Base-by-base conservation (phyloP, 2,329 filamentous ascomycete genomes). In the Karstenula rhodostoma region DNA sequence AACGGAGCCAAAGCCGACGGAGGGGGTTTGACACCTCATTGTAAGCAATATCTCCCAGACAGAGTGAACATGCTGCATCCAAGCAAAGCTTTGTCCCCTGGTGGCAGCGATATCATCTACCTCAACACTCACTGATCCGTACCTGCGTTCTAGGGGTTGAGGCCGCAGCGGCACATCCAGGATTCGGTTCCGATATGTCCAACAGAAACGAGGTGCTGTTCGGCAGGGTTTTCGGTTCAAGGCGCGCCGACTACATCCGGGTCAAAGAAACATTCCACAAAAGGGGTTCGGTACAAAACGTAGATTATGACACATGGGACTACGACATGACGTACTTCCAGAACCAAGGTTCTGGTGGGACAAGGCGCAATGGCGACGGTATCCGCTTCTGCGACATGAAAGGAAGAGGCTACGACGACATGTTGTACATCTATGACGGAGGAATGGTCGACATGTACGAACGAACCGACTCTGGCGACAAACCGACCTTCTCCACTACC, bases 371-470 rank as follows among this genome's bases (percentile, higher is more conserved):
- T 55, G 70, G 63, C 2, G 74, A 75, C 53, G 73, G 74, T 2
- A 62, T 66, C 27, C 57, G 58, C 17, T 75, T 72, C 52, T 72
- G 70, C 58, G 68, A 75, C 33, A 75, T 75, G 67, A 61, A 52
- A 42, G 73, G 70, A 7, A 56, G 15, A 57, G 43, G 43, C 19
- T 3, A 7, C 8, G 43, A 46, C 19, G 43, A 46, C n/a, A 25
- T 46, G 9, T 5, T 46, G 19, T 25, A 58, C 47, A 37, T 64
- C 12, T 60, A 51, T 27, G 19, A 23, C 23, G 44, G 50, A 29
- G 52, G 59, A 22, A 53, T 42, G 37, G 35, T 61, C 47, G 58
- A 61, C 22, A 25, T 50, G n/a, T 57, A 51, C 7, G 7, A 40
- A 63, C 67, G 61, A 66, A 62, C 55, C 19, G 22, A 15, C n/a